Evolutionary conservation across 306 rosid genomes (phyloP).

Genomic region (Vigna reflexopilosa): DNA sequence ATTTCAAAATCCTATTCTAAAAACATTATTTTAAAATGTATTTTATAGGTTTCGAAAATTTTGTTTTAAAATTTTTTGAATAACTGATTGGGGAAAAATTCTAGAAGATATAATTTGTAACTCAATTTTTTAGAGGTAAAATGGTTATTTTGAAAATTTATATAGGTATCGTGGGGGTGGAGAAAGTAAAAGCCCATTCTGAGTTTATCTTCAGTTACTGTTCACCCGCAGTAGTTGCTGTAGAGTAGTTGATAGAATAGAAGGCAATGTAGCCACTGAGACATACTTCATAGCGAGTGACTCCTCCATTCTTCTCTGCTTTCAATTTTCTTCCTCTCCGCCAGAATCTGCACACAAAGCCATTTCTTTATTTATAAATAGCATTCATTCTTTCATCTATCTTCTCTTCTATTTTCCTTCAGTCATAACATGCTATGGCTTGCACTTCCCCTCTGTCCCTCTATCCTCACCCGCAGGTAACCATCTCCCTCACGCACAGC

Average conservation of each 20-base stretch:
- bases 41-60: no score
- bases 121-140: no score
- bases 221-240: neutral
- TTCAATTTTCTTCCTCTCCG: neutral
- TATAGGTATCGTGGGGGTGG: no score
- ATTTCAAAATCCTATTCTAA: no score
- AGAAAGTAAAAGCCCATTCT: neutral
- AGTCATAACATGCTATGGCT: constrained; percentile 53
- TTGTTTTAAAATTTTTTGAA: no score
- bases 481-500: neutral
- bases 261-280: constrained; percentile 13
- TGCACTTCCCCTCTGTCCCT: constrained; percentile 69
- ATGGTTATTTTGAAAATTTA: no score
- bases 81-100: no score
- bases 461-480: constrained; percentile 56
- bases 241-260: constrained; percentile 28
- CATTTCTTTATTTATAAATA: neutral
- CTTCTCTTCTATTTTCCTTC: constrained; percentile 39
- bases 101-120: no score
- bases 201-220: neutral
- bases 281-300: neutral
- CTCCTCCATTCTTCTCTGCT: constrained; percentile 17
- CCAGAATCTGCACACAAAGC: neutral
- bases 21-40: no score
- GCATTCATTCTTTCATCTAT: constrained; percentile 4